Percentiles rank a stretch among this genome's conserved stretches.
Conservation (phyloP, 495 filamentous ascomycete species). For the Sabuloglossum arenarium region DNA sequence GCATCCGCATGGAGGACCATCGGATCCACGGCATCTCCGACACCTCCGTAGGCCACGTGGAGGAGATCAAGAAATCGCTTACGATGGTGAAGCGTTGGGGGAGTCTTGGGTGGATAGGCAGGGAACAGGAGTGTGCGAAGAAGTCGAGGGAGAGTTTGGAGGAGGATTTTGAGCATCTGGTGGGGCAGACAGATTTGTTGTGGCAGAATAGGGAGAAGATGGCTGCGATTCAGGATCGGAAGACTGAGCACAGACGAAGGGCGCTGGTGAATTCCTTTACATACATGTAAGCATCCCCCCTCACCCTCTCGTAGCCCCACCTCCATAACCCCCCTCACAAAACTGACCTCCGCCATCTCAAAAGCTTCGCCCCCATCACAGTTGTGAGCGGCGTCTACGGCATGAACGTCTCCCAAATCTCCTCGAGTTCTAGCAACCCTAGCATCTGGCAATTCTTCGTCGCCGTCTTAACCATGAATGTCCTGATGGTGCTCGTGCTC, state of each 20-base stretch:
- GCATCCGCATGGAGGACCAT: slow-evolving; percentile 11
- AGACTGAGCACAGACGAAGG: slow-evolving; percentile 8
- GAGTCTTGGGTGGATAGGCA: slow-evolving; percentile 9
- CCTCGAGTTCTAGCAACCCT: slow-evolving; percentile 7
- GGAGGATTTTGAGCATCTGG: slow-evolving; percentile 14
- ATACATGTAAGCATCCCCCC: slow-evolving; percentile 6
- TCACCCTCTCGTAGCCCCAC: not conserved
- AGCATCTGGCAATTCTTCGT: slow-evolving; percentile 15
- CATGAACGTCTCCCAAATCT: slow-evolving; percentile 14
- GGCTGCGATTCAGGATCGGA: slow-evolving; percentile 5
- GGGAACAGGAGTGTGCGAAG: not conserved
- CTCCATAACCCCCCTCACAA: not conserved
- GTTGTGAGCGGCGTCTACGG: slow-evolving; percentile 13
- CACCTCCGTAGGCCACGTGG: slow-evolving; percentile 11
- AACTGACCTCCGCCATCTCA: not conserved
- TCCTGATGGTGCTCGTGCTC: slow-evolving; percentile 7
- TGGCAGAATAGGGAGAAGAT: slow-evolving; percentile 11
- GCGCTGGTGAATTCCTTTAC: slow-evolving; percentile 12
- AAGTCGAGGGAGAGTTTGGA: slow-evolving; percentile 5
- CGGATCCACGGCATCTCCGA: slow-evolving; percentile 13
- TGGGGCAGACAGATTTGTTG: slow-evolving; percentile 12
- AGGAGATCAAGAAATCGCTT: slow-evolving; percentile 13
- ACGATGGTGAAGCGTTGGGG: slow-evolving; percentile 9
- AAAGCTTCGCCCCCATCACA: slow-evolving; percentile 13
- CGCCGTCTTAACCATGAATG: slow-evolving; percentile 8